These are phyloP conservation scores for Erysimum cheiri DNA, from an alignment of 441 rosid species.

Conservation along the genomic window DNA sequence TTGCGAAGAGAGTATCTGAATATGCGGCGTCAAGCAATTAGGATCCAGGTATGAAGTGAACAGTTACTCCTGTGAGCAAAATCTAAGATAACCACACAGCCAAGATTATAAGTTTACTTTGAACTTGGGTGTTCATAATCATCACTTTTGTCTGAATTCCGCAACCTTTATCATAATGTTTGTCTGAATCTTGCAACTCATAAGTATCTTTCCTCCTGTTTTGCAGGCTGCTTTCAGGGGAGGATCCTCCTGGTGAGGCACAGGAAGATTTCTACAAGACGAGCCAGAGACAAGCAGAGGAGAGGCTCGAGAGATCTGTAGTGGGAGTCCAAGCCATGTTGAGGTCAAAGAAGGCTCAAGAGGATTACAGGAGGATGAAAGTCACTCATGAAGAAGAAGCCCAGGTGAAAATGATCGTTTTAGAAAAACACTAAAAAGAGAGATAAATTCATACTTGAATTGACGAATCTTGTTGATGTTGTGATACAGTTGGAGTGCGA, in stretches of 20 bases:
- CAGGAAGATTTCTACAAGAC: slow-evolving; percentile 80
- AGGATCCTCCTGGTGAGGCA: slow-evolving; percentile 41
- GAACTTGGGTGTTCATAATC: slow-evolving; percentile 3
- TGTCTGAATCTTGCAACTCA: slow-evolving; percentile 20
- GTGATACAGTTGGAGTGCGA: slow-evolving; percentile 41
- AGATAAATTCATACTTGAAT: not conserved
- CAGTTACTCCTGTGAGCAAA: slow-evolving; percentile 30
- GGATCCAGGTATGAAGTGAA: slow-evolving; percentile 86
- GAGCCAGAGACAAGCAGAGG: slow-evolving; percentile 90
- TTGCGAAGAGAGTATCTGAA: slow-evolving; percentile 69
- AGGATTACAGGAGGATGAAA: slow-evolving; percentile 91
- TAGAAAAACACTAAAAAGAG: not conserved
- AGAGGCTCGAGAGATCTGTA: slow-evolving; percentile 88
- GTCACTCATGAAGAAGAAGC: slow-evolving; percentile 65
- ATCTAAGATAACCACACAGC: slow-evolving; percentile 46
- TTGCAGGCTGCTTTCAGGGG: slow-evolving; percentile 83
- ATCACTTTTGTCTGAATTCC: not conserved
- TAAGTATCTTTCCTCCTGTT: not conserved
- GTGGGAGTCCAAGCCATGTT: slow-evolving; percentile 90
- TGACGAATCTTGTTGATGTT: slow-evolving; percentile 25
- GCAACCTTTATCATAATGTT: not conserved
- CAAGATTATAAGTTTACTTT: slow-evolving; percentile 16
- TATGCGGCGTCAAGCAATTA: slow-evolving; percentile 75
- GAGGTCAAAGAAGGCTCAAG: slow-evolving; percentile 94
- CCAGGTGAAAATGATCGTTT: slow-evolving; percentile 51